Evolutionary conservation across 139 green algal genomes (phyloP), one percentile per base, ranked within the genome.

Genomic region (Chlamydomonas sp.): DNA sequence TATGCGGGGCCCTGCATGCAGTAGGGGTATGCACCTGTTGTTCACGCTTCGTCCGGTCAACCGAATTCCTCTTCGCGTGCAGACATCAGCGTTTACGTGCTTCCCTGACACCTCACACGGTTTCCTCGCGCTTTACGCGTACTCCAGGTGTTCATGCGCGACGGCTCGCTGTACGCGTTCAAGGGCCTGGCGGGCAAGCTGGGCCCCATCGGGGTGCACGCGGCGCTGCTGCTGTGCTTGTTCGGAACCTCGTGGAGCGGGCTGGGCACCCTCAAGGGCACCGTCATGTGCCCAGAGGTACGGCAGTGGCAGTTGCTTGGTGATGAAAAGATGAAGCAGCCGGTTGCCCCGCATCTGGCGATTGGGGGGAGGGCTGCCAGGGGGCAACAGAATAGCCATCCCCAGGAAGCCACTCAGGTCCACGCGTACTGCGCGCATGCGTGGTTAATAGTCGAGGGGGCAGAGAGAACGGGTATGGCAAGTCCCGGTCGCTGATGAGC

Each of bases 181-280:
- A 99, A 99, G 90, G 97, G 97, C 6, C 90, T 99, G 62, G 94
- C 94, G 20, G 98, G 98, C 58, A 93, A 96, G 63, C 77, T 99
- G 15, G 98, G 96, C 0, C 98, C 98, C 49, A 99, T 99, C 71
- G 98, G 97, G 4, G 98, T 99, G 71, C 98, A 99, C 90, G 93
- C 93, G 10, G 94, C 93, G 78, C 93, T 99, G 92, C 91, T 99
- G 63, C 85, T 98, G 66, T 94, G 95, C 76, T 95, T 99, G 78
- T 90, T 85, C 31, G 98, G 98, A 18, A 94, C 96, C 6, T 83
- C 92, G 0, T 94, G 93, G 80, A 95, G 94, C 67, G 95, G 94
- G 7, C 89, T 99, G 60, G 95, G 95, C 15, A 96, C 96, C 3
- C 96, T 92, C 68, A 96, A 95, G 83, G 97, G 97, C 78, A 93